Evolutionary conservation across 208 protist species (phyloP), one percentile per base, ranked within the genome.

Genomic region (Histomonas meleagridis): DNA sequence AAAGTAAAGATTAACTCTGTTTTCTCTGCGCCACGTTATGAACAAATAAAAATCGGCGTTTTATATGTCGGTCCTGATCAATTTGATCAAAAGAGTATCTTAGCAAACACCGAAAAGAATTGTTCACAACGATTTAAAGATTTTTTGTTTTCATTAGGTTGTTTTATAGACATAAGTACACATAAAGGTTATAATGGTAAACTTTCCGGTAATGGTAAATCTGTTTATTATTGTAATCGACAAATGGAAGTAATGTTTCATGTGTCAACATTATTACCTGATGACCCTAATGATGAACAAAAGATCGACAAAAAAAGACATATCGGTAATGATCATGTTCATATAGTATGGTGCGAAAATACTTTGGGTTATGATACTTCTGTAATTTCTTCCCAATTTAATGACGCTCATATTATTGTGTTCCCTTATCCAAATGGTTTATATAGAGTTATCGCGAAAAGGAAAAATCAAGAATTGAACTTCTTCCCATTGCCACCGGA

Each of bases 301-400:
- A 65, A 40, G 38, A 62, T 62, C 1, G 12, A 55, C 3, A 55
- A 62, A 49, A 90, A 90, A 32, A 55, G 48, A 62, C 79, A 90
- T 23, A 62, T 90, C 10, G 79, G 79, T 48, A 90, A 90, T 90
- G 79, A 90, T 62, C 38, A 90, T 55, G 49, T 90, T 46, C 46
- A 90, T 49, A 90, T 90, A 26, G 28, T 90, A 32, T 90, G 79
- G 79, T 43, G n/a, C 28, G 79, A 90, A 55, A 55, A 90, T 90
- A 5, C 49, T 12, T 7, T 38, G 21, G 46, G 49, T 21, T 90
- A 90, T 90, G 46, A 65, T 65, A 9, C 46, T 18, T 32, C 0
- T 18, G 32, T 62, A 10, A 90, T 90, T 32, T 51, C 79, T 40
- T 65, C 79, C 26, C 49, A 90, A n/a, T 90, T 90, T 46, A 90